These are phyloP conservation scores for Mycena epipterygia DNA, from an alignment of 768 basidiomycete species.

Conservation along the genomic window DNA sequence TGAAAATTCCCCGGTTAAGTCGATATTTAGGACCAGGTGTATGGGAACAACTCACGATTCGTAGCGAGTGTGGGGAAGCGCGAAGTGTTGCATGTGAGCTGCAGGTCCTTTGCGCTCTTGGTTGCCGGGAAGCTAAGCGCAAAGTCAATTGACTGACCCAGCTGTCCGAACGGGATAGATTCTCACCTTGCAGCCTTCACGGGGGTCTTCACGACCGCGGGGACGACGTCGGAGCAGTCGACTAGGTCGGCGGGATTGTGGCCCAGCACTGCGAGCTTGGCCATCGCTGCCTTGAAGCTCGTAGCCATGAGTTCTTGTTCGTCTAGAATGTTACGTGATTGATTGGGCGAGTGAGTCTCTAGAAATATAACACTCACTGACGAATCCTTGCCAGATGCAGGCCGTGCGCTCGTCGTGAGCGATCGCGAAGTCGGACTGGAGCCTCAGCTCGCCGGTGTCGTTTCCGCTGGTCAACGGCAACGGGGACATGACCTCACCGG, in stretches of 20 bases:
- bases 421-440: constrained; percentile 53
- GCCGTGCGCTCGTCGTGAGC: constrained; percentile 39
- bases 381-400: constrained; percentile 39
- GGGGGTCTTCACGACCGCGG: not conserved
- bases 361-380: constrained; percentile 14
- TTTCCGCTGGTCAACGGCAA: constrained; percentile 33
- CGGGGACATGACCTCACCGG: constrained; percentile 52
- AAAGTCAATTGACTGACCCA: too few relatives aligned
- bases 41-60: not conserved
- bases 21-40: not conserved
- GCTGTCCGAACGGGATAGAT: not conserved
- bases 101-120: constrained; percentile 5
- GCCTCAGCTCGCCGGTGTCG: constrained; percentile 52
- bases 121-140: constrained; percentile 11
- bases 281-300: constrained; percentile 10
- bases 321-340: too few relatives aligned
- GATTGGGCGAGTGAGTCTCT: too few relatives aligned
- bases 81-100: not conserved
- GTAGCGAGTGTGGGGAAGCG: constrained; percentile 5
- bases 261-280: constrained; percentile 10
- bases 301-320: constrained; percentile 5
- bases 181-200: not conserved
- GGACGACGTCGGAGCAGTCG: constrained; percentile 19
- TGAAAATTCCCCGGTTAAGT: not conserved
- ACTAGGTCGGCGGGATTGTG: not conserved